Base-by-base conservation (phyloP, 805 yeast species). In the Cyberlindnera amylophila region DNA sequence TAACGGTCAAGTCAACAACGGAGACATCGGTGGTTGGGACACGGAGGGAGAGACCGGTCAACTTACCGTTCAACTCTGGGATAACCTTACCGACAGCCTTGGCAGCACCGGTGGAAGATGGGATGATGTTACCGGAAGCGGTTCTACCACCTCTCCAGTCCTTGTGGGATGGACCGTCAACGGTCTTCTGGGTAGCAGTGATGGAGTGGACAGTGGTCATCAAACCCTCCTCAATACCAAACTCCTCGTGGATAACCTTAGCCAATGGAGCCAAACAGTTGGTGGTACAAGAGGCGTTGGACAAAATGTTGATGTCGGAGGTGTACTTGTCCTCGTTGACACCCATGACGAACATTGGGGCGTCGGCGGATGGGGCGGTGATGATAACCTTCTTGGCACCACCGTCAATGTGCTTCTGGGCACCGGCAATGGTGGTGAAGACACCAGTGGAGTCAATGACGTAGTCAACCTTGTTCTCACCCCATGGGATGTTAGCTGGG, bases 121-220 rank as follows among this genome's bases (percentile, higher is more conserved):
- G 96, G 58, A 88, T 88, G 69, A 88, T 86, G 84, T 88, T 88
- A 66, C 90, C 95, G 51, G 91, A 83, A 66, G 96, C 96, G 59
- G 96, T 84, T 77, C 96, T 85, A 70, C 96, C 96, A 69, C 96
- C 96, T 81, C 96, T 84, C 96, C 96, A 88, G 79, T 88, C 96
- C 80, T 88, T 88, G 80, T 82, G 88, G 67, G 96, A 86, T 61
- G 96, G 95, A 73, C 96, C 96, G 69, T 88, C 96, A 54, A 88
- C 96, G 51, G 95, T 84, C 82, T 88, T 88, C 74, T 88, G 96
- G 62, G 96, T 85, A 59, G 96, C 96, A 57, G 96, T 88, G 73
- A 86, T 84, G 65, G 96, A 86, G 81, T 88, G 96, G 55, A 88
- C 90, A 52, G 96, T 88, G 71, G 96, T 88, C 96, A 88, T 88